Conservation (phyloP, 164 flowering plant species). For the Vitis labrusca region DNA sequence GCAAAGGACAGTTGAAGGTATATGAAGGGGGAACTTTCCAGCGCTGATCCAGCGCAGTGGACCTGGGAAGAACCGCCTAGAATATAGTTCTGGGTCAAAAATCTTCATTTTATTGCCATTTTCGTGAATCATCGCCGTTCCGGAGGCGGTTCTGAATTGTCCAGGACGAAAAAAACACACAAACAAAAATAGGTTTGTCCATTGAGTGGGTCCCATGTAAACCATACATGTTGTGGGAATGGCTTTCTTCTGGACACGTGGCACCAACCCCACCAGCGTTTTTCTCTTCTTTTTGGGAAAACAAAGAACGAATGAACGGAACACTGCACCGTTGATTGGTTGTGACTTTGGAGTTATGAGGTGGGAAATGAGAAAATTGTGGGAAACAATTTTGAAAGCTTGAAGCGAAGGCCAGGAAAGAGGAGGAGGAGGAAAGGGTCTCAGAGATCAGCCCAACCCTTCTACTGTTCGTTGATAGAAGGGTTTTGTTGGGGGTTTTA, state of each 20-base stretch:
- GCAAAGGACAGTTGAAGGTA: slow-evolving; percentile 7
- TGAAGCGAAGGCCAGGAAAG: neutral
- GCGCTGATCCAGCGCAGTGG: slow-evolving; percentile 35
- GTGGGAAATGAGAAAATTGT: slow-evolving; percentile 24
- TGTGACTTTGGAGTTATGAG: neutral
- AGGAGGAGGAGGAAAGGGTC: neutral
- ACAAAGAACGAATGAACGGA: neutral
- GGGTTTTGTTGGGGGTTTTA: neutral
- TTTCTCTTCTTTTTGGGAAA: neutral
- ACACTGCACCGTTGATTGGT: neutral
- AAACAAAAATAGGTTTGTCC: neutral
- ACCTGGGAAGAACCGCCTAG: slow-evolving; percentile 13
- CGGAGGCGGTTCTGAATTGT: neutral
- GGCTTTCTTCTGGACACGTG: slow-evolving; percentile 13
- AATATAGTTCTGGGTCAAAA: neutral
- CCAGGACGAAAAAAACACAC: no score
- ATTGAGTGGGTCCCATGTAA: neutral
- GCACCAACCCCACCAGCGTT: slow-evolving; percentile 9
- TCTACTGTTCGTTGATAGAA: neutral
- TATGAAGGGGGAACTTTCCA: slow-evolving; percentile 31
- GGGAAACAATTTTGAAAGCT: slow-evolving; percentile 18
- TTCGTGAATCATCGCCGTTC: no score
- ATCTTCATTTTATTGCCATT: neutral
- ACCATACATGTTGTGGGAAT: slow-evolving; percentile 1
- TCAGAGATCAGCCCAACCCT: neutral